Evolutionary conservation across 2,329 filamentous ascomycete species (phyloP), one percentile per base, ranked within the genome.

Genomic region (Dothiorella sarmentorum): DNA sequence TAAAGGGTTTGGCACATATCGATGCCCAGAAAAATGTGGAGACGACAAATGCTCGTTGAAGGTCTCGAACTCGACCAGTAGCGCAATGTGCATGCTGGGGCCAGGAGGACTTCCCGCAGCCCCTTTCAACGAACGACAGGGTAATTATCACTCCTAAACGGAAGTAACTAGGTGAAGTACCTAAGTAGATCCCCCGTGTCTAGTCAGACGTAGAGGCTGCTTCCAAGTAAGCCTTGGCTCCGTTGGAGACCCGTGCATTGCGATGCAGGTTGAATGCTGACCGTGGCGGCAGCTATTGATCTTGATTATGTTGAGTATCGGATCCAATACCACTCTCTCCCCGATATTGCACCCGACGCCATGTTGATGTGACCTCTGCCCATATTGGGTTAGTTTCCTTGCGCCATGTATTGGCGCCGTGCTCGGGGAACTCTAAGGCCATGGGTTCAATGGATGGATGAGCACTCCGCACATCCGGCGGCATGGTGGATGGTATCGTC

Each of bases 61-160:
- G 44, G 69, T 70, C 1, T 66, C 72, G 0, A 74, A 72, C 10
- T 73, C 69, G 42, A 69, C 75, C 67, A 75, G 72, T 60, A 72
- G 71, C 47, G 56, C 33, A 31, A 29, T 52, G 5, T 60, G 58
- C 57, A 57, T 61, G 59, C 56, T 60, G 15, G 65, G 61, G 11
- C 60, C 62, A 4, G 64, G 66, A 3, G 65, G 66, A n/a, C 20
- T 68, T 0, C 18, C 68, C 18, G 65, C 64, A 18, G 64, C 69
- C 4, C 63, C 67, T 3, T 47, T 68, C 1, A 72, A 73, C 40
- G 69, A 75, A 57, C 68, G 71, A 2, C 75, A 71, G 53, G 59
- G 42, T 27, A 47, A 24, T 9, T 53, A 10, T 22, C n/a, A 17
- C 24, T 53, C 5, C 26, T 53, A 22, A 40, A 33, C 7, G 49